These are phyloP conservation scores for Angomonas deanei DNA, from an alignment of 208 protist genomes.

Conservation along the genomic window DNA sequence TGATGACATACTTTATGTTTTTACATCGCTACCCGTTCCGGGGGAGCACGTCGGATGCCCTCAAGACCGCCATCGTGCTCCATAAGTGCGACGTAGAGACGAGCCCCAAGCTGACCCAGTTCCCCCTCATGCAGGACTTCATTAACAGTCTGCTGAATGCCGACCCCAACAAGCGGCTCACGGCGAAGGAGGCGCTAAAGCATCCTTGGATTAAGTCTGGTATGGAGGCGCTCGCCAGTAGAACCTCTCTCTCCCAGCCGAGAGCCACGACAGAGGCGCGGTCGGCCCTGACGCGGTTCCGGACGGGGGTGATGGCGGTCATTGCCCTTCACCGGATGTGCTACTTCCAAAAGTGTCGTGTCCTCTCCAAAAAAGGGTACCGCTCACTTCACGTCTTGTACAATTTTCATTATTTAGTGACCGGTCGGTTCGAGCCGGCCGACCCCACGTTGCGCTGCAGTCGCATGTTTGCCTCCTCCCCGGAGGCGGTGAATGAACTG, in stretches of 20 bases:
- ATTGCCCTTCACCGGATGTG: conserved; percentile 61
- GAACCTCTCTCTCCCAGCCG: background rate
- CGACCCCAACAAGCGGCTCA: conserved; percentile 69
- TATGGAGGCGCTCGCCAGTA: conserved; percentile 10
- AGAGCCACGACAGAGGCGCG: background rate
- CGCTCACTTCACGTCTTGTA: conserved; percentile 35
- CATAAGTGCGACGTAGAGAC: conserved; percentile 9
- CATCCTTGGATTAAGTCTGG: conserved; percentile 78
- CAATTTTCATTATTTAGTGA: conserved; percentile 63
- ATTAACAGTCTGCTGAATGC: conserved; percentile 61
- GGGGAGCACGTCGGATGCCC: conserved; percentile 26
- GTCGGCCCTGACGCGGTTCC: conserved; percentile 22
- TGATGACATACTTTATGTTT: conserved; percentile 86
- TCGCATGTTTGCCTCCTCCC: conserved; percentile 47
- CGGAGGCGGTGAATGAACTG: conserved; percentile 52
- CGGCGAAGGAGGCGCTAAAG: conserved; percentile 76
- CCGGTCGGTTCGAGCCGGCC: conserved; percentile 32
- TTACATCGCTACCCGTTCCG: conserved; percentile 75
- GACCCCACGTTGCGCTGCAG: conserved; percentile 44
- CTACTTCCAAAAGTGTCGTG: conserved; percentile 45
- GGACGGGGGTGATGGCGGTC: conserved; percentile 38
- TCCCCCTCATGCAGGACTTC: conserved; percentile 62
- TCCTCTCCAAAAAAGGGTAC: conserved; percentile 41
- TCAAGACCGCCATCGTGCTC: conserved; percentile 38
- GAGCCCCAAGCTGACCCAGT: conserved; percentile 16